Evolutionary conservation across 805 yeast genomes (phyloP).

Genomic region (Wickerhamomyces kurtzmanii): DNA sequence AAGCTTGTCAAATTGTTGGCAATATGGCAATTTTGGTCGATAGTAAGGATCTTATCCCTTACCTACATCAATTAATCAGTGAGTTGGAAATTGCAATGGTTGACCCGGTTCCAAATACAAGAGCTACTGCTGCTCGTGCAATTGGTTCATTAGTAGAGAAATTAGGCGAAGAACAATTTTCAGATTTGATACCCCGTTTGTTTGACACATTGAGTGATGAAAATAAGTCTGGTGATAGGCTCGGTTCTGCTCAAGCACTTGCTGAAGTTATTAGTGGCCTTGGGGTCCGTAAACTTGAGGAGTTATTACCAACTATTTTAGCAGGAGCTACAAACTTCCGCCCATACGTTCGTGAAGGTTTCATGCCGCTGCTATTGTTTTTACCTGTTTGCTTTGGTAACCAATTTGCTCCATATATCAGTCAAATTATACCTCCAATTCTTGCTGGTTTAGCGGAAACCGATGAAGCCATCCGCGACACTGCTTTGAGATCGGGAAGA

Average conservation of each 20-base stretch:
- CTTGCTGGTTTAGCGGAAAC: conserved; percentile 84
- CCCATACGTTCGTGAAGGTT: conserved; percentile 78
- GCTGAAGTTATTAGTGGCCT: conserved; percentile 91
- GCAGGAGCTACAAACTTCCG: conserved; percentile 60
- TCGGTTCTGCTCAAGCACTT: conserved; percentile 96
- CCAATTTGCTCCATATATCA: conserved; percentile 83
- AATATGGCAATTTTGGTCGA: conserved; percentile 97
- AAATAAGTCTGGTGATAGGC: conserved; percentile 74
- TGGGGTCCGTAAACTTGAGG: conserved; percentile 83
- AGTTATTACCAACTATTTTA: conserved; percentile 72
- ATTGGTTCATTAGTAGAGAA: conserved; percentile 93
- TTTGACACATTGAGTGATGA: conserved; percentile 71
- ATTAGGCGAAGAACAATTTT: conserved; percentile 93
- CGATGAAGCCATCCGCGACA: conserved; percentile 80
- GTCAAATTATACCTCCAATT: conserved; percentile 83
- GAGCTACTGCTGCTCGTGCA: conserved; percentile 97
- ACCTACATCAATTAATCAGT: conserved; percentile 63
- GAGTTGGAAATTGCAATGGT: conserved; percentile 94
- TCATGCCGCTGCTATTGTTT: conserved; percentile 79
- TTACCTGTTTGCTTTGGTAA: conserved; percentile 92
- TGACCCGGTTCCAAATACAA: conserved; percentile 94
- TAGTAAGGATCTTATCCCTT: conserved; percentile 75
- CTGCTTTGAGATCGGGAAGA: conserved; percentile 87
- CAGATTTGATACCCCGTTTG: conserved; percentile 77
- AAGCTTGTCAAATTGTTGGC: conserved; percentile 97